Evolutionary conservation across 2,329 filamentous ascomycete species (phyloP).

Genomic region (Hortaea werneckii): DNA sequence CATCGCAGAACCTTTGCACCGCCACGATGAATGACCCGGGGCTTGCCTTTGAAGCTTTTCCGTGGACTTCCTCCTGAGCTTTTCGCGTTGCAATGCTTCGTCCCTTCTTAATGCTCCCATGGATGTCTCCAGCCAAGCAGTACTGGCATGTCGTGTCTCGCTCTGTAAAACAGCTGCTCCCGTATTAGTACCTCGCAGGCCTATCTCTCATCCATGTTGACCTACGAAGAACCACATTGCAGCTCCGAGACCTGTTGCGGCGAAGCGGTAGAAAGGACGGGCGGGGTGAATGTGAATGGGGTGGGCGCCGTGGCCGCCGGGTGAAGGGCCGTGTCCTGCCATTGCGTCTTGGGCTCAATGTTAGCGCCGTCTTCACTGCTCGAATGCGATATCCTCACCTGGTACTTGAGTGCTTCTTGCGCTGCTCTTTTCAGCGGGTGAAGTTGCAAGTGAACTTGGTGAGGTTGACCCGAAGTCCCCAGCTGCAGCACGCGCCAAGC

Average conservation of each 20-base stretch:
- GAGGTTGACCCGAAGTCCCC: too few relatives aligned
- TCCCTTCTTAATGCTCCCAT: conserved; percentile 69
- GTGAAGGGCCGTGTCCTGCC: conserved; percentile 16
- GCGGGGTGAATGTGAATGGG: conserved; percentile 50
- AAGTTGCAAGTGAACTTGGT: too few relatives aligned
- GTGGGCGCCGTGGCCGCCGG: conserved; percentile 36
- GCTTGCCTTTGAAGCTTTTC: too few relatives aligned
- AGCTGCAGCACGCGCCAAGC: too few relatives aligned
- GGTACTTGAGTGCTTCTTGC: too few relatives aligned
- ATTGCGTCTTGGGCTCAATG: conserved; percentile 1
- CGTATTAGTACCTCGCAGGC: conserved; percentile 4
- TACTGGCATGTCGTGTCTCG: conserved; percentile 89
- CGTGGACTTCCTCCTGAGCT: too few relatives aligned
- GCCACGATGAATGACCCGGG: too few relatives aligned
- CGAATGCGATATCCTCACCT: too few relatives aligned
- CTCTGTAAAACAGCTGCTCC: conserved; percentile 78
- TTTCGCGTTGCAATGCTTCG: neutral
- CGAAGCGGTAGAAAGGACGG: conserved; percentile 68
- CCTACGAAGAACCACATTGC: conserved; percentile 98
- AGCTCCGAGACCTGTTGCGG: conserved; percentile 77
- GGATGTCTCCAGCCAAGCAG: conserved; percentile 91
- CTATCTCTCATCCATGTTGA: neutral
- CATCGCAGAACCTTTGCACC: too few relatives aligned
- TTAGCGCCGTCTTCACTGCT: too few relatives aligned
- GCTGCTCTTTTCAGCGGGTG: too few relatives aligned